These are phyloP conservation scores for Pinus tabuliformis DNA, from an alignment of 75 land plant genomes.

Conservation along the genomic window DNA sequence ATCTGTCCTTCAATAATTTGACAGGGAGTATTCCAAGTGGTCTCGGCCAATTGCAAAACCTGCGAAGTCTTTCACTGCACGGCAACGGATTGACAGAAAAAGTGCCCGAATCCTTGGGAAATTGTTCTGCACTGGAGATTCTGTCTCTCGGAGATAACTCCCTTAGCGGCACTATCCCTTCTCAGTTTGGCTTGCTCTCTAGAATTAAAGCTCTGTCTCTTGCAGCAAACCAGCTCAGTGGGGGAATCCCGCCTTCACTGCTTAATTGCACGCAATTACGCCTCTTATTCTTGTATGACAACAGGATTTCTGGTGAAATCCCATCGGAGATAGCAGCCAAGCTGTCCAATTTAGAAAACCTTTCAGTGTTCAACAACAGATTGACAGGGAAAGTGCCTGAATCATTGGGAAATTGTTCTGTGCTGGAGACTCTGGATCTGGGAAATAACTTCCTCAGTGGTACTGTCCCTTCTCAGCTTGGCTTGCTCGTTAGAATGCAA, in stretches of 20 bases:
- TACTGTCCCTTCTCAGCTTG: constrained; percentile 8
- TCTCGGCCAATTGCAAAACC: constrained; percentile 30
- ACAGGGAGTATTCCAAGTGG: constrained; percentile 41
- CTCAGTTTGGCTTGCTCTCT: constrained; percentile 21
- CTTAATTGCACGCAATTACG: constrained; percentile 9
- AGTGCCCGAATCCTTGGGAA: constrained; percentile 14
- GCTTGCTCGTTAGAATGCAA: constrained; percentile 8
- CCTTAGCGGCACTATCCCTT: constrained; percentile 36
- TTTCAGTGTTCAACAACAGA: constrained; percentile 15
- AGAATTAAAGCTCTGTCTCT: constrained; percentile 15
- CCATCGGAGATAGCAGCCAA: constrained; percentile 22
- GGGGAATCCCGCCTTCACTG: constrained; percentile 21
- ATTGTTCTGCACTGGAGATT: constrained; percentile 2
- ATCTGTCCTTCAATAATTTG: constrained; percentile 47
- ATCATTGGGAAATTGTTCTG: constrained; percentile 13
- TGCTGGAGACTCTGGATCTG: constrained; percentile 12
- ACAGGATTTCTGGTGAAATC: constrained; percentile 27
- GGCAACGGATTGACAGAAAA: constrained; percentile 12
- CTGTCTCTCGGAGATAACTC: constrained; percentile 23
- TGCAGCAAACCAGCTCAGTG: constrained; percentile 24
- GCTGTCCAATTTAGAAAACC: background rate
- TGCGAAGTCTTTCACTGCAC: constrained; percentile 16
- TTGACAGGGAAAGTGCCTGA: constrained; percentile 17
- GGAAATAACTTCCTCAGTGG: constrained; percentile 20
- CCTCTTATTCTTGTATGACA: constrained; percentile 20